A percentile compares a stretch with the other conserved stretches of the same genome.
phyloP scores from a whole-genome alignment of 306 rosid species.

The Glycine tomentella region DNA sequence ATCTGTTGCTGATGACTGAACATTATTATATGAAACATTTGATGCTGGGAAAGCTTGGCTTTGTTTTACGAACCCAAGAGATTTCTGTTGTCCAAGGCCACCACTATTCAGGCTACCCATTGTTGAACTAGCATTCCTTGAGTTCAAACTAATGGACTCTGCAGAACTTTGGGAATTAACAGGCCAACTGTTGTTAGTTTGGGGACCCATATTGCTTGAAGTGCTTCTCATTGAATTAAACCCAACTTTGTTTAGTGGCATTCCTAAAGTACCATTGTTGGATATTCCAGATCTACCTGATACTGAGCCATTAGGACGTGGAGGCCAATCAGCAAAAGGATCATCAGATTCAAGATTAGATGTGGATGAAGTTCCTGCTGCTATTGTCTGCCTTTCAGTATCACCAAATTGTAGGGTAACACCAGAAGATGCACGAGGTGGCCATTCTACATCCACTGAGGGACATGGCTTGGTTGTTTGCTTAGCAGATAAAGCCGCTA shows the following conservation, averaged over 20 bases:
- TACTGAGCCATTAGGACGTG: slow-evolving; percentile 71
- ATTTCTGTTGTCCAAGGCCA: slow-evolving; percentile 57
- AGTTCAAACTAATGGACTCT: slow-evolving; percentile 56
- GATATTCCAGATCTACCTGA: slow-evolving; percentile 58
- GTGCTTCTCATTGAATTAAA: slow-evolving; percentile 59
- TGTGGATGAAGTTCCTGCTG: slow-evolving; percentile 64
- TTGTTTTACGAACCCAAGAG: slow-evolving; percentile 70
- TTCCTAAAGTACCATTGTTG: slow-evolving; percentile 66
- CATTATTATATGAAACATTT: slow-evolving; percentile 52
- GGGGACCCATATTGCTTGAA: slow-evolving; percentile 65
- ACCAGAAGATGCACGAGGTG: slow-evolving; percentile 68
- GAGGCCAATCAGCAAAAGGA: slow-evolving; percentile 98
- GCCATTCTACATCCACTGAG: slow-evolving; percentile 95
- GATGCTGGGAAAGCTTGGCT: slow-evolving; percentile 60
- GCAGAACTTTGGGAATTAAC: slow-evolving; percentile 56
- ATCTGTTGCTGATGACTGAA: slow-evolving; percentile 68
- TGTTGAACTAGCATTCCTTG: slow-evolving; percentile 54
- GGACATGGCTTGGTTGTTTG: slow-evolving; percentile 74
- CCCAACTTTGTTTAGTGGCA: slow-evolving; percentile 53
- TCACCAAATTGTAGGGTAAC: slow-evolving; percentile 59
- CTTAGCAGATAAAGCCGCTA: slow-evolving; percentile 57
- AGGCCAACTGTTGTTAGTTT: slow-evolving; percentile 63
- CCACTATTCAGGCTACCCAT: slow-evolving; percentile 56
- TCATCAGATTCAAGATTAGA: slow-evolving; percentile 69
- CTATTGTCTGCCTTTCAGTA: slow-evolving; percentile 59